Conservation (phyloP, 2,329 filamentous ascomycete genomes). For the Purpureocillium takamizusanense region DNA sequence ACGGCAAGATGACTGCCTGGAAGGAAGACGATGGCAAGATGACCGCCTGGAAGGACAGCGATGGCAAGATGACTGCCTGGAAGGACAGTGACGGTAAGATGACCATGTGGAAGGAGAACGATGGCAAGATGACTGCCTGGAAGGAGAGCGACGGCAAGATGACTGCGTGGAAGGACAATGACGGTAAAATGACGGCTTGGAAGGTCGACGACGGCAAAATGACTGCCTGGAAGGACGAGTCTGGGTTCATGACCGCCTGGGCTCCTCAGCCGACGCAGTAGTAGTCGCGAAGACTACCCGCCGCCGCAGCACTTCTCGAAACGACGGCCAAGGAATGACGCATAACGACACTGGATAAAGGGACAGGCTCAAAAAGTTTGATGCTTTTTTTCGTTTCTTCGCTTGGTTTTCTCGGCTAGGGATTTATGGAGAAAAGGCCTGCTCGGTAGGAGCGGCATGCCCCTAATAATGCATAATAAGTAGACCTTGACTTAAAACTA, state of each 20-base stretch:
- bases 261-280: conserved; percentile 3
- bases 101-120: neutral
- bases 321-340: neutral
- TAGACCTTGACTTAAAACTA: neutral
- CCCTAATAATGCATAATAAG: too few relatives aligned
- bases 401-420: too few relatives aligned
- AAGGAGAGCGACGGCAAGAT: neutral
- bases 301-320: neutral
- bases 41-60: neutral
- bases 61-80: neutral
- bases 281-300: neutral
- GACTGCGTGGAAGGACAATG: neutral
- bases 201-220: conserved; percentile 1
- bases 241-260: conserved; percentile 3
- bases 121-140: neutral
- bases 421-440: too few relatives aligned
- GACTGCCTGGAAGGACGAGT: conserved; percentile 1
- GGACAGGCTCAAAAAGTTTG: too few relatives aligned
- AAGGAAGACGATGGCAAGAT: neutral
- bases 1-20: neutral
- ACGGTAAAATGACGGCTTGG: neutral
- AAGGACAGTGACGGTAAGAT: neutral
- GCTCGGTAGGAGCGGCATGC: too few relatives aligned
- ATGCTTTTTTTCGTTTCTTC: neutral
- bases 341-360: too few relatives aligned